These are phyloP conservation scores for Climacium dendroides DNA, from an alignment of 225 moss, liverwort and hornwort species.

Conservation along the genomic window DNA sequence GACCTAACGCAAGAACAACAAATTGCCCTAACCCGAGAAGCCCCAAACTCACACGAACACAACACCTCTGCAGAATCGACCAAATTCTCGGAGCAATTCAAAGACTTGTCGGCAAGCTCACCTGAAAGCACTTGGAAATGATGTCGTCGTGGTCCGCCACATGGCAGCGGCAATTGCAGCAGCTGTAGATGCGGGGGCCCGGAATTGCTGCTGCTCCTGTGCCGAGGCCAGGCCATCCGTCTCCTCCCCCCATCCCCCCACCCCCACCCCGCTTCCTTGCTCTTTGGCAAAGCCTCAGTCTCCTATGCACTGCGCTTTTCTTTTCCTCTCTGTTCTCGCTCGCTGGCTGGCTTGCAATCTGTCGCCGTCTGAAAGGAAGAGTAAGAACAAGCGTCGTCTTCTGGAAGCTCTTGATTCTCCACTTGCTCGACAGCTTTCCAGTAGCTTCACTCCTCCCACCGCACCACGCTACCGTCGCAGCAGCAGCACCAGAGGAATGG, in stretches of 20 bases:
- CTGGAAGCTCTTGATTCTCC: background rate
- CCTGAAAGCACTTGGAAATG: conserved; percentile 98
- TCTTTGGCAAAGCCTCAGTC: background rate
- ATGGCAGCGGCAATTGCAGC: conserved; percentile 99
- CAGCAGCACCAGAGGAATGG: background rate
- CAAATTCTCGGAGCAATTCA: background rate
- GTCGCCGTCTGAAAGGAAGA: background rate
- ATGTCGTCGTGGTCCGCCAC: conserved; percentile 99
- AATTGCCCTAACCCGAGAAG: background rate
- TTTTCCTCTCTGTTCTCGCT: background rate
- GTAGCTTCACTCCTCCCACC: background rate
- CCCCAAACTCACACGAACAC: background rate
- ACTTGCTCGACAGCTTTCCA: background rate
- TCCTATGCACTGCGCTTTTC: background rate
- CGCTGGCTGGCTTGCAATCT: background rate
- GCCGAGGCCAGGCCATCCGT: conserved; percentile 6
- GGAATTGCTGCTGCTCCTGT: conserved; percentile 18
- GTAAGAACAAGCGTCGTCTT: background rate
- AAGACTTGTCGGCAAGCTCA: background rate
- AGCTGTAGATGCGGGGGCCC: conserved; percentile 98
- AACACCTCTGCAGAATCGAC: background rate
- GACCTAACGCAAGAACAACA: background rate
- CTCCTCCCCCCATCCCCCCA: conserved; percentile 30
- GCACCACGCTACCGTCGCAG: background rate
- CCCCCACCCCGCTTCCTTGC: conserved; percentile 5